Evolutionary conservation across 2,329 filamentous ascomycete species (phyloP).

Genomic region (Talaromyces amestolkiae): DNA sequence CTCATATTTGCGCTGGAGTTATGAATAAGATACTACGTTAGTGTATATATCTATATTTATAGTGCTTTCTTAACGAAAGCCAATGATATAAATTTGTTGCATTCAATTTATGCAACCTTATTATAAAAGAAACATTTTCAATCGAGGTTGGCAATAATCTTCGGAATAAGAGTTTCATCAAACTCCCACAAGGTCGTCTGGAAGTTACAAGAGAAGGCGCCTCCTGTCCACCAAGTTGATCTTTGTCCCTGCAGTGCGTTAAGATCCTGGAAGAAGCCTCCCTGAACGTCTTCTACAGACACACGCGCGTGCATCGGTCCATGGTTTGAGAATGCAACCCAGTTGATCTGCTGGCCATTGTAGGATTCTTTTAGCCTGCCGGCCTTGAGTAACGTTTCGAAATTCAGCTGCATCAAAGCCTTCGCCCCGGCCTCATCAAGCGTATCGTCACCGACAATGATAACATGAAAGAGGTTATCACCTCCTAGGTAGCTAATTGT

Average conservation of each 20-base stretch:
- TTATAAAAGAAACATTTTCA: neutral
- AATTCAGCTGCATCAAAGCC: slow-evolving; percentile 21
- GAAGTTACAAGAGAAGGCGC: slow-evolving; percentile 33
- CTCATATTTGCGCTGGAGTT: no score
- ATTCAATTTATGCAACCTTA: neutral
- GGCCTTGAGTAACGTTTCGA: slow-evolving; percentile 21
- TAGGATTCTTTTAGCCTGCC: slow-evolving; percentile 12
- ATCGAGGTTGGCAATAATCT: slow-evolving; percentile 17
- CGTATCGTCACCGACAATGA: slow-evolving; percentile 23
- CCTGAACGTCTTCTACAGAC: slow-evolving; percentile 29
- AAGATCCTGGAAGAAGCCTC: slow-evolving; percentile 38
- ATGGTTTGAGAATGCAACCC: slow-evolving; percentile 28
- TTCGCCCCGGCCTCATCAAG: slow-evolving; percentile 22
- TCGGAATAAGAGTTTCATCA: slow-evolving; percentile 25
- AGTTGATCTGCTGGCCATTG: slow-evolving; percentile 21
- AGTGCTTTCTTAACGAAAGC: neutral
- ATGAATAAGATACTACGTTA: no score
- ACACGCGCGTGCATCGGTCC: slow-evolving; percentile 35
- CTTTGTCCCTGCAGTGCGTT: slow-evolving; percentile 41
- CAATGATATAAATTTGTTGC: neutral
- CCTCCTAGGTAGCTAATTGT: slow-evolving; percentile 26
- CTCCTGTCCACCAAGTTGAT: slow-evolving; percentile 37
- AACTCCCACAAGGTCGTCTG: slow-evolving; percentile 27
- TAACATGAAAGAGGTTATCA: slow-evolving; percentile 25
- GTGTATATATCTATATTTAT: no score